phyloP scores from a whole-genome alignment of 208 protist species.

The Endotrypanum monterogeii region DNA sequence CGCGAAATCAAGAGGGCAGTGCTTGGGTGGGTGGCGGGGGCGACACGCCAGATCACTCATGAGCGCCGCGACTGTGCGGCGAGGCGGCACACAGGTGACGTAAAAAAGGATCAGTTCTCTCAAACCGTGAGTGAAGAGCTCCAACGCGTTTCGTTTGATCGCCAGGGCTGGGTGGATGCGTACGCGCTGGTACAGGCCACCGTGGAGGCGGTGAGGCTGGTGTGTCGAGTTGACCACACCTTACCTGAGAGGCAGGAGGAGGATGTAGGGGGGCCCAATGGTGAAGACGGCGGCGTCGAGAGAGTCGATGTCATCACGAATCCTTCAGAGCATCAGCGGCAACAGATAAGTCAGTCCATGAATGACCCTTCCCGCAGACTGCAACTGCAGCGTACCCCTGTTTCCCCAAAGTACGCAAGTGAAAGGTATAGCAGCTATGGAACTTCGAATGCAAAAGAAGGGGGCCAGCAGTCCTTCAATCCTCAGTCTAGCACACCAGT shows the following conservation, averaged over 20 bases:
- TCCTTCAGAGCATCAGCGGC: neutral
- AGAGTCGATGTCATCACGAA: neutral
- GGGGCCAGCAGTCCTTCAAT: neutral
- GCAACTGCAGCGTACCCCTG: neutral
- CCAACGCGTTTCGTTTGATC: conserved; percentile 45
- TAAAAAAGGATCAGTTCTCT: neutral
- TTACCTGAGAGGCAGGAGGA: neutral
- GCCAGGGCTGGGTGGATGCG: conserved; percentile 41
- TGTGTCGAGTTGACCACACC: neutral
- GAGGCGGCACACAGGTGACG: conserved; percentile 6
- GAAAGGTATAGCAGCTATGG: neutral
- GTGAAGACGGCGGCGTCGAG: neutral
- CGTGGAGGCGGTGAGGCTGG: conserved; percentile 32
- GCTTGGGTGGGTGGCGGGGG: conserved; percentile 39
- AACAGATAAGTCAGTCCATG: neutral
- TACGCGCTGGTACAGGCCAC: conserved; percentile 36
- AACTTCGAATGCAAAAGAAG: neutral
- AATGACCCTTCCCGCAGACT: neutral
- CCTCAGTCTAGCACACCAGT: neutral
- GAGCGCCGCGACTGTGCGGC: neutral
- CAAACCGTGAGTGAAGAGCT: neutral
- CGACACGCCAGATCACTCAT: neutral
- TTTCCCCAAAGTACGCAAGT: neutral
- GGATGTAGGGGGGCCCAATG: neutral
- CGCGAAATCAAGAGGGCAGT: conserved; percentile 39